phyloP scores from a whole-genome alignment of 345 rosid genomes.

The Heritiera littoralis region DNA sequence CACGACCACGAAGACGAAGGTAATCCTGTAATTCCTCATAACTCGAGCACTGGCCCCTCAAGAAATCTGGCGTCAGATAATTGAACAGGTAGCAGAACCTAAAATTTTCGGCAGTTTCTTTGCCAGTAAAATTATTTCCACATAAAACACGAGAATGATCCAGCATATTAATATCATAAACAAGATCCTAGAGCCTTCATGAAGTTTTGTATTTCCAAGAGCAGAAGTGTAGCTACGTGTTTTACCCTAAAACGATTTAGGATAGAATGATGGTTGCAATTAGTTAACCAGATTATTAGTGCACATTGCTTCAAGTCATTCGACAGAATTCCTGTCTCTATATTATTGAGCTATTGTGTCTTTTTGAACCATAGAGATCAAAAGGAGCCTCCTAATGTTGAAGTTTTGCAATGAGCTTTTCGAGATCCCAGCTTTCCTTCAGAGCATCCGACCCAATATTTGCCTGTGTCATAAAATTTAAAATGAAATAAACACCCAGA shows the following conservation, averaged over 20 bases:
- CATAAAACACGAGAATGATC: constrained; percentile 19
- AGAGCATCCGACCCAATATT: constrained; percentile 77
- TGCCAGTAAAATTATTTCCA: constrained; percentile 17
- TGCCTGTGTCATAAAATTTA: constrained; percentile 49
- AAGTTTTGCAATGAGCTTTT: constrained; percentile 86
- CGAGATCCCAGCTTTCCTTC: constrained; percentile 83
- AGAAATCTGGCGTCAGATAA: constrained; percentile 75
- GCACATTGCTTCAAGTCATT: constrained; percentile 1
- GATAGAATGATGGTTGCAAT: not conserved
- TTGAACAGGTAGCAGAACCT: constrained; percentile 92
- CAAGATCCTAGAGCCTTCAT: constrained; percentile 3
- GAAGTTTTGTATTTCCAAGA: not conserved
- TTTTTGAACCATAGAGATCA: not conserved
- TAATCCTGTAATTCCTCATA: constrained; percentile 74
- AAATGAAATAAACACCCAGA: not conserved
- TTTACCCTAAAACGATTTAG: not conserved
- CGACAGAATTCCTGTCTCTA: constrained; percentile 10
- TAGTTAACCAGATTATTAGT: not conserved
- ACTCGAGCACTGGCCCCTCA: constrained; percentile 63
- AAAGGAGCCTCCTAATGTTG: constrained; percentile 63
- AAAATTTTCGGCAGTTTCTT: constrained; percentile 10
- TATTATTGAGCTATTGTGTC: not conserved
- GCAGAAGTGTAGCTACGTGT: not conserved
- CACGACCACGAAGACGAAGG: constrained; percentile 77
- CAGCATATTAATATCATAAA: not conserved